These are phyloP conservation scores for Pythium insidiosum DNA, from an alignment of 352 stramenopile genomes.

Conservation along the genomic window DNA sequence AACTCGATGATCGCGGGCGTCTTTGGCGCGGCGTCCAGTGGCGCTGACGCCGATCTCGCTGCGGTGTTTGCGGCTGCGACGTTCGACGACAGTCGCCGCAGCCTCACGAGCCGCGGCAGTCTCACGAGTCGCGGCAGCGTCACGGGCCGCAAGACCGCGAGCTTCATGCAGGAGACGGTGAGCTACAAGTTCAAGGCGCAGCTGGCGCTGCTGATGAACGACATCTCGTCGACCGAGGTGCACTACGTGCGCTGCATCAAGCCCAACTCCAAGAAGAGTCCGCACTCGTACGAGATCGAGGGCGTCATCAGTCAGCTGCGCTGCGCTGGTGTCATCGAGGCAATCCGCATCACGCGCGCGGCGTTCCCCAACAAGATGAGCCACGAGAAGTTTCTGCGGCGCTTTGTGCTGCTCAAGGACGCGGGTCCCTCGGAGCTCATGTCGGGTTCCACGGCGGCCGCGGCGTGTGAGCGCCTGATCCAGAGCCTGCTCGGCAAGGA, in stretches of 20 bases:
- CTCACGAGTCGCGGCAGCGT: slow-evolving; percentile 13
- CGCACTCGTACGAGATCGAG: slow-evolving; percentile 77
- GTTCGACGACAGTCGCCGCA: slow-evolving; percentile 36
- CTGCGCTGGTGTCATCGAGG: slow-evolving; percentile 86
- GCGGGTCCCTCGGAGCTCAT: slow-evolving; percentile 10
- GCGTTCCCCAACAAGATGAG: slow-evolving; percentile 92
- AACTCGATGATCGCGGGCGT: slow-evolving; percentile 70
- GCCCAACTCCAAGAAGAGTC: slow-evolving; percentile 80
- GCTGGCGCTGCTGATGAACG: slow-evolving; percentile 76
- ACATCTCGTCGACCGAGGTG: slow-evolving; percentile 80
- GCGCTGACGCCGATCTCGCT: slow-evolving; percentile 49
- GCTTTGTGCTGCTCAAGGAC: slow-evolving; percentile 71
- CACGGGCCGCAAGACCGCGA: slow-evolving; percentile 50
- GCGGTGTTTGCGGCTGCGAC: slow-evolving; percentile 39
- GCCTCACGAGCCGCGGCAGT: no score
- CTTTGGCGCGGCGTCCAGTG: slow-evolving; percentile 44
- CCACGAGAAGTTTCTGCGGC: slow-evolving; percentile 84
- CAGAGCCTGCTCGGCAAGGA: slow-evolving; percentile 33
- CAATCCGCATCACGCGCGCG: slow-evolving; percentile 84
- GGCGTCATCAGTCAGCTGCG: slow-evolving; percentile 82
- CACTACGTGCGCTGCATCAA: slow-evolving; percentile 91
- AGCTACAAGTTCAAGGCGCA: slow-evolving; percentile 89
- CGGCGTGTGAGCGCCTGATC: slow-evolving; percentile 59
- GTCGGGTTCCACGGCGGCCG: slow-evolving; percentile 36
- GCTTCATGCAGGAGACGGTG: slow-evolving; percentile 84